phyloP scores from a whole-genome alignment of 2,329 filamentous ascomycete genomes.

The Penicillium sp. region DNA sequence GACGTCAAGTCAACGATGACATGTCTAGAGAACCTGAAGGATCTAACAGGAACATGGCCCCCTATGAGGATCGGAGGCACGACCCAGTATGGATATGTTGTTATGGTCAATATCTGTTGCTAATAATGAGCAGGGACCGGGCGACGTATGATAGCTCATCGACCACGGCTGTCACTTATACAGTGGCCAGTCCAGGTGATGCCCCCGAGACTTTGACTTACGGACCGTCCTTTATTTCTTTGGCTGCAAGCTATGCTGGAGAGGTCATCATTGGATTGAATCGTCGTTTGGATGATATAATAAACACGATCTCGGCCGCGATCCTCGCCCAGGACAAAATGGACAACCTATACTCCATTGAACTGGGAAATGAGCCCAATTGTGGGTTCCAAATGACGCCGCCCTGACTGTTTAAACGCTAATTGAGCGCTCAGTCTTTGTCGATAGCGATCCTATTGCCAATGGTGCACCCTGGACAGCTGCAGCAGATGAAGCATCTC shows the following conservation, averaged over 20 bases:
- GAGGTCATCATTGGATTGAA: conserved; percentile 47
- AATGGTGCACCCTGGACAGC: conserved; percentile 25
- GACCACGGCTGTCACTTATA: conserved; percentile 44
- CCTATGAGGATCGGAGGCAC: conserved; percentile 52
- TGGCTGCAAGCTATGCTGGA: conserved; percentile 44
- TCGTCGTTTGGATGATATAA: conserved; percentile 44
- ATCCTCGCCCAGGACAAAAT: conserved; percentile 40
- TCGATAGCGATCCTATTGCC: conserved; percentile 20
- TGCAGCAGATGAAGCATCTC: conserved; percentile 26
- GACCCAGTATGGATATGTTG: conserved; percentile 37
- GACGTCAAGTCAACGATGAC: conserved; percentile 45
- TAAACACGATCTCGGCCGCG: conserved; percentile 49
- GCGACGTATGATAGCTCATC: conserved; percentile 44
- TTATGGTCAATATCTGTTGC: not conserved
- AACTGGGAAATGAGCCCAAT: conserved; percentile 52
- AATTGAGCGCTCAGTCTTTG: conserved; percentile 14
- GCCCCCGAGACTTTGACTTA: conserved; percentile 46
- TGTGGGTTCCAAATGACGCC: conserved; percentile 30
- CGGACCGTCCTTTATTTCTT: conserved; percentile 45
- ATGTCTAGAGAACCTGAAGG: conserved; percentile 47
- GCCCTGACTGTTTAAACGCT: not conserved
- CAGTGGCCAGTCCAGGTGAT: conserved; percentile 41
- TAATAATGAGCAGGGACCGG: conserved; percentile 35
- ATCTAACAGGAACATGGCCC: conserved; percentile 45
- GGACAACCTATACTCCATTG: conserved; percentile 46